These are phyloP conservation scores for Daldinia sp. DNA, from an alignment of 2,329 filamentous ascomycete genomes.

Conservation along the genomic window DNA sequence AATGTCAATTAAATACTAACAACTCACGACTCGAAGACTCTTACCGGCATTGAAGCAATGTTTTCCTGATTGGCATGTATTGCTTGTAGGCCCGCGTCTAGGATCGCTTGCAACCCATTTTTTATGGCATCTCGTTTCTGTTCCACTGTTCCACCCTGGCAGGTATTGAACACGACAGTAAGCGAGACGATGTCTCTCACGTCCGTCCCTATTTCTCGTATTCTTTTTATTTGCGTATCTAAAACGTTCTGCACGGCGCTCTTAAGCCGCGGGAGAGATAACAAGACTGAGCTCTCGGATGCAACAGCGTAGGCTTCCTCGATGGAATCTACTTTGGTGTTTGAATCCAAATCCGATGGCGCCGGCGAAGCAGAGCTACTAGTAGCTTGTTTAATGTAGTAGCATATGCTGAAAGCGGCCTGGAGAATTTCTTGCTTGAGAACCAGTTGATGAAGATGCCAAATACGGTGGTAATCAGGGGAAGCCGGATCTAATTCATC, in stretches of 20 bases:
- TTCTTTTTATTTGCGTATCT: conserved; percentile 53
- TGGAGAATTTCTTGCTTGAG: conserved; percentile 64
- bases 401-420: conserved; percentile 63
- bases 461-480: conserved; percentile 57
- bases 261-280: conserved; percentile 41
- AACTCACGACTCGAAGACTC: conserved; percentile 6
- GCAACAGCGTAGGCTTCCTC: conserved; percentile 42
- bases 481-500: conserved; percentile 61
- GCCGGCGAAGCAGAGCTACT: conserved; percentile 14
- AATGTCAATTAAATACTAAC: not conserved
- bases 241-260: conserved; percentile 56
- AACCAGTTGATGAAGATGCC: conserved; percentile 62
- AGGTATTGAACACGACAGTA: conserved; percentile 57
- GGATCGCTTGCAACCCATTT: conserved; percentile 51
- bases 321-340: conserved; percentile 32
- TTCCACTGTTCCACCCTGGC: conserved; percentile 51
- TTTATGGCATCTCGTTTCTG: conserved; percentile 54
- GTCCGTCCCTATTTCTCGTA: conserved; percentile 58
- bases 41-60: conserved; percentile 45
- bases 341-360: conserved; percentile 30
- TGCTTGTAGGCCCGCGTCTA: conserved; percentile 56
- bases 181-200: conserved; percentile 59
- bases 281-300: conserved; percentile 42
- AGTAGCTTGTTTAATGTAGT: conserved; percentile 56
- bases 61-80: conserved; percentile 54